Conservation (phyloP, 2,329 filamentous ascomycete genomes). For the Curvularia eragrostidis region DNA sequence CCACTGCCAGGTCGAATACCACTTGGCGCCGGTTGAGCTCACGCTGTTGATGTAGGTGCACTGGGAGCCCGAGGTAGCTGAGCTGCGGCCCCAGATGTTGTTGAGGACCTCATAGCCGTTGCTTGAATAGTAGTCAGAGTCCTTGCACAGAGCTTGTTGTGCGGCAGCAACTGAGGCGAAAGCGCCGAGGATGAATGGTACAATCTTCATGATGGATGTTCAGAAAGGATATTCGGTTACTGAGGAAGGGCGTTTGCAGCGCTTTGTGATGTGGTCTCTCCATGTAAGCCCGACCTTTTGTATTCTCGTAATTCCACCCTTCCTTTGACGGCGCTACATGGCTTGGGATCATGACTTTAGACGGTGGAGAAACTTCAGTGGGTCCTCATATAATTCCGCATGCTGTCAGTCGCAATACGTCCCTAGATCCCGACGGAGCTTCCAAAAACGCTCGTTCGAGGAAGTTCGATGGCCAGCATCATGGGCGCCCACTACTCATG, state of each 20-base stretch:
- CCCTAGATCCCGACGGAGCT: constrained; percentile 15
- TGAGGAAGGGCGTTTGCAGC: neutral
- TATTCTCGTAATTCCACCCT: neutral
- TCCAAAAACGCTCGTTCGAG: neutral
- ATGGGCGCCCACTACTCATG: constrained; percentile 7
- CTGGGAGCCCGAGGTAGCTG: constrained; percentile 23
- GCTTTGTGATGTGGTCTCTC: neutral
- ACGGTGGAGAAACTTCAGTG: constrained; percentile 11
- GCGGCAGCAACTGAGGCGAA: constrained; percentile 9
- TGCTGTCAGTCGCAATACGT: constrained; percentile 11
- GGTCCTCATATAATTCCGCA: constrained; percentile 12
- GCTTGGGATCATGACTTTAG: constrained; percentile 6
- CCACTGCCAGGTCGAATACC: constrained; percentile 30
- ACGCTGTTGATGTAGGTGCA: constrained; percentile 31
- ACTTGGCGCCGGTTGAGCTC: constrained; percentile 22
- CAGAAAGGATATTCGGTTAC: neutral
- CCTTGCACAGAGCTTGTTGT: constrained; percentile 24
- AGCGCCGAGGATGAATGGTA: constrained; percentile 12
- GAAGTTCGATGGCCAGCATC: neutral
- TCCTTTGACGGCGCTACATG: neutral
- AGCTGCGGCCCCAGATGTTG: constrained; percentile 33
- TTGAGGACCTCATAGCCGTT: constrained; percentile 36
- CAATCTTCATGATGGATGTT: constrained; percentile 12
- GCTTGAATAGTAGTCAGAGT: constrained; percentile 29
- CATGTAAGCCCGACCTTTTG: constrained; percentile 6